Conservation (phyloP, 257 asterid species). For the Gynochthodes officinalis region DNA sequence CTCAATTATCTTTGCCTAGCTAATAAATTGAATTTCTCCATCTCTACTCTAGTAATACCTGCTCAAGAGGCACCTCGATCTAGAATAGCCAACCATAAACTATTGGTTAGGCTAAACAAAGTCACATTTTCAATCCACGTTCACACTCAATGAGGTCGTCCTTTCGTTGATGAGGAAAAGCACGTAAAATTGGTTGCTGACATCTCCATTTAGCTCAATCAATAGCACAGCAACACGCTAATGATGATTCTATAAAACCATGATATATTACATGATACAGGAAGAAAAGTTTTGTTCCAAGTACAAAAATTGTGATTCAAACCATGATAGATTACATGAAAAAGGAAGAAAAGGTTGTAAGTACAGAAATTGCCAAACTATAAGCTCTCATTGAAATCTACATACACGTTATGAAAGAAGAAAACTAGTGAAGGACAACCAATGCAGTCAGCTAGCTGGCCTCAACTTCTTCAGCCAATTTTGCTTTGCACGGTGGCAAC, state of each 20-base stretch:
- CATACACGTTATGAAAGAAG: background rate
- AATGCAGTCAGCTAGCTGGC: background rate
- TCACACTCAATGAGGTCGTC: background rate
- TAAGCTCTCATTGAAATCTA: background rate
- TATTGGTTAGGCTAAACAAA: background rate
- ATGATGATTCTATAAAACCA: background rate
- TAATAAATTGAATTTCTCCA: too few species aligned
- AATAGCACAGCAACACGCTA: background rate
- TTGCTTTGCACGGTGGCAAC: background rate
- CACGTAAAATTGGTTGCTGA: background rate
- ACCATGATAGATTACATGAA: background rate
- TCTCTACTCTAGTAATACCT: too few species aligned
- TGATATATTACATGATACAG: too few species aligned
- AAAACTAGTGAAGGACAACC: background rate
- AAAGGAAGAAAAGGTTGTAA: background rate
- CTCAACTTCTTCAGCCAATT: background rate
- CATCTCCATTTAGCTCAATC: background rate
- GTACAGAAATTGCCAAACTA: background rate
- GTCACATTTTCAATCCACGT: too few species aligned
- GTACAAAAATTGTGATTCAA: too few species aligned
- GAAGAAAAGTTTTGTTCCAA: too few species aligned
- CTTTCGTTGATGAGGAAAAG: background rate
- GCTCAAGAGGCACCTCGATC: background rate
- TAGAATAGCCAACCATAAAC: background rate
- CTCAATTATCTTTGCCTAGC: too few species aligned